Evolutionary conservation across 768 basidiomycete genomes (phyloP).

Genomic region (Tubosaeta sp.): DNA sequence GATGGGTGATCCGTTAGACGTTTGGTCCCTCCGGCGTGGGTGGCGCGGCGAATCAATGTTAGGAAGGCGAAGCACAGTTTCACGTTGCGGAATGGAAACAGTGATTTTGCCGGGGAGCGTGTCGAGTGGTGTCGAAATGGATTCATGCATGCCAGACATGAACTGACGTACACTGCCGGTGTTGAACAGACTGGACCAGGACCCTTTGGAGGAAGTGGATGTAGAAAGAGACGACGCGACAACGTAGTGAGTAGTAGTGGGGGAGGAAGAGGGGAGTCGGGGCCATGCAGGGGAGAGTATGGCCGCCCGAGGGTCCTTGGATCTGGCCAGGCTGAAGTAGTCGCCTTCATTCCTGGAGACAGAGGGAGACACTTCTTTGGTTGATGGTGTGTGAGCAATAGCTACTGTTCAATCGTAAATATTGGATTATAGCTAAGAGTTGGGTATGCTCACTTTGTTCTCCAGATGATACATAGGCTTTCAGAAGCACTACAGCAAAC

Average conservation of each 20-base stretch:
- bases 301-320: constrained; percentile 35
- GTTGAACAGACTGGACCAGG: constrained; percentile 79
- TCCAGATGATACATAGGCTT: constrained; percentile 27
- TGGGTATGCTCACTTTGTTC: constrained; percentile 12
- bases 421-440: background rate
- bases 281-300: constrained; percentile 51
- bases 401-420: background rate
- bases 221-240: constrained; percentile 41
- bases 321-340: constrained; percentile 50
- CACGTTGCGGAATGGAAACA: constrained; percentile 23
- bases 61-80: constrained; percentile 16
- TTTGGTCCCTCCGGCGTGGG: constrained; percentile 25
- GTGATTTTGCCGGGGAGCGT: constrained; percentile 19
- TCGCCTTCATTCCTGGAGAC: constrained; percentile 38
- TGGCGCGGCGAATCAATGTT: constrained; percentile 29
- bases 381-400: constrained; percentile 12
- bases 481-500: constrained; percentile 63
- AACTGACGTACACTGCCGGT: constrained; percentile 64
- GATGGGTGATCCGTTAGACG: constrained; percentile 28
- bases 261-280: constrained; percentile 42
- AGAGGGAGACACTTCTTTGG: constrained; percentile 13
- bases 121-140: constrained; percentile 38
- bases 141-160: constrained; percentile 56
- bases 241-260: constrained; percentile 36
- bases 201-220: constrained; percentile 65